Base-by-base conservation (phyloP, 2,329 filamentous ascomycete genomes). In the Rhinocladiella similis region DNA sequence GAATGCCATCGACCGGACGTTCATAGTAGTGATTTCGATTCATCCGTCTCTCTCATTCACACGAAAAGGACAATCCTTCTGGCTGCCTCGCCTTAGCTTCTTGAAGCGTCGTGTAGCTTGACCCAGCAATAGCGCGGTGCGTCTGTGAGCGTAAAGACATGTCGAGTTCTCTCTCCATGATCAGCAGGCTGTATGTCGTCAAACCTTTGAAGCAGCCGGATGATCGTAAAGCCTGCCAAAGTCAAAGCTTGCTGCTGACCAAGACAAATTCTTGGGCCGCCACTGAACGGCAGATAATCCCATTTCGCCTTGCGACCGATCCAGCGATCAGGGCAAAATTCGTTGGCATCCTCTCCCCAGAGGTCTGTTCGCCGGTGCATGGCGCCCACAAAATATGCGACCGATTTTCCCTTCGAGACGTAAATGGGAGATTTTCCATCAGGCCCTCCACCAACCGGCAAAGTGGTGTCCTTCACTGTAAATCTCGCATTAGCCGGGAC, bases 301-400 rank as follows among this genome's bases (percentile, higher is more conserved):
- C 54, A 91, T 84, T 70, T 88, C 90, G 67, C 90, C 88, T 20
- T 88, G 77, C 36, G 88, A 86, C 0, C 87, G 64, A 72, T 73
- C 87, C 87, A 91, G 54, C 87, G 78, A 43, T 89, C 86, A 1
- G 88, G 88, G 56, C 76, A 77, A 72, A 84, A 90, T 27, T 75
- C 36, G n/a, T 45, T 22, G 3, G 54, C 57, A 42, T 60, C 57
- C 2, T 29, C 25, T 16, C 57, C 57, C 54, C 54, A 60, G 25
- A 76, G 66, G 41, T 81, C 79, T 39, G 69, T 70, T 13, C 88
- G 83, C 1, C 89, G 84, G 68, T 95, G 90, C 87, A 93, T 89
- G 4, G 83, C 73, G 53, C 90, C 80, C 0, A 87, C 79, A 46
- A 80, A 85, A 76, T 91, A 94, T 45, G 74, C 77, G 58, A 94